Percentiles rank a stretch among this genome's conserved stretches.
Conservation (phyloP, 2,329 filamentous ascomycete genomes). For the Dothideomycetidae sp. region DNA sequence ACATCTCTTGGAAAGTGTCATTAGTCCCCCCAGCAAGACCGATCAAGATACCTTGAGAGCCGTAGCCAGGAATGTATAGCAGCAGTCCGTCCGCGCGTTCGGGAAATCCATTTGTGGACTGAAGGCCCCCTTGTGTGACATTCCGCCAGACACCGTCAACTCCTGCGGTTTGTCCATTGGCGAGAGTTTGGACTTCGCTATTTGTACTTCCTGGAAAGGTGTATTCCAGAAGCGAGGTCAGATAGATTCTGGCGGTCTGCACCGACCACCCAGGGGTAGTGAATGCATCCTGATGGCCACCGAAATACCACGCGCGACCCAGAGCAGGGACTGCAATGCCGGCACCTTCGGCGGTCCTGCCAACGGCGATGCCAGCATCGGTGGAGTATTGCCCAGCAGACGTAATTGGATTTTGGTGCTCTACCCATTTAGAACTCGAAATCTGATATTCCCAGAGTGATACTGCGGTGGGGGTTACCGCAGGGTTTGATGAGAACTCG, state of each 20-base stretch:
- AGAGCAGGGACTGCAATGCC: slow-evolving; percentile 55
- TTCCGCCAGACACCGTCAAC: slow-evolving; percentile 54
- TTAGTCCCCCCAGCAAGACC: slow-evolving; percentile 62
- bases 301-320: slow-evolving; percentile 64
- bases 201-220: slow-evolving; percentile 59
- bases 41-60: slow-evolving; percentile 59
- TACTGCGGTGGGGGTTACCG: slow-evolving; percentile 41
- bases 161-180: slow-evolving; percentile 41
- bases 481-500: slow-evolving; percentile 52
- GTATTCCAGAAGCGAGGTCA: slow-evolving; percentile 62
- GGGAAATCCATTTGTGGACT: slow-evolving; percentile 51
- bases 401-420: slow-evolving; percentile 47
- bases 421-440: slow-evolving; percentile 43
- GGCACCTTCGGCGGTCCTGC: slow-evolving; percentile 60
- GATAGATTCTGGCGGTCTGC: slow-evolving; percentile 47
- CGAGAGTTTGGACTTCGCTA: slow-evolving; percentile 43
- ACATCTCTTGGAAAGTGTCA: slow-evolving; percentile 55
- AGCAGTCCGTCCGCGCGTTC: slow-evolving; percentile 60
- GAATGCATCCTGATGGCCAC: slow-evolving; percentile 55
- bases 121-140: slow-evolving; percentile 56
- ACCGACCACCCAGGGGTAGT: slow-evolving; percentile 55
- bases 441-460: slow-evolving; percentile 61
- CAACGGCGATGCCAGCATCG: slow-evolving; percentile 40
- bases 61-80: slow-evolving; percentile 64
- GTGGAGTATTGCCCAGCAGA: slow-evolving; percentile 50